Evolutionary conservation across 78 protist species (phyloP), one percentile per base, ranked within the genome.

Genomic region (Dictyostelium purpureum): DNA sequence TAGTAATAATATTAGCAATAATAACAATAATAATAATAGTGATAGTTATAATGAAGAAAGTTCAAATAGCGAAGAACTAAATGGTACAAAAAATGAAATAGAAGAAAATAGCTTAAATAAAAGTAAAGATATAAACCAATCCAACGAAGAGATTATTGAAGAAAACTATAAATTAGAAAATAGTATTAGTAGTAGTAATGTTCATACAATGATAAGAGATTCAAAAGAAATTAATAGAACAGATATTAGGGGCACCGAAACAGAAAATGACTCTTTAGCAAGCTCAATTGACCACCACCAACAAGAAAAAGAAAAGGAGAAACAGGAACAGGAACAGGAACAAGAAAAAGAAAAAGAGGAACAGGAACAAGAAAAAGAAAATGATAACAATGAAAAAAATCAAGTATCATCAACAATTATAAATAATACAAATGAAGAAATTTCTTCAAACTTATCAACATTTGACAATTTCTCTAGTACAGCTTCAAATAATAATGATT

Each of bases 371-470:
- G n/a, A 47, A 47, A 10, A 47, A 47, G 12, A 47, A 14, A 47
- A 47, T 47, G 52, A 3, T 47, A 49, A 49, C 16, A 49, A 49
- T 49, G n/a, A n/a, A n/a, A n/a, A n/a, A n/a, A n/a, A n/a, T n/a
- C n/a, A n/a, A n/a, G n/a, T n/a, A n/a, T n/a, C n/a, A n/a, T n/a
- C n/a, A n/a, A n/a, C n/a, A n/a, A n/a, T n/a, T n/a, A n/a, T n/a
- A n/a, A n/a, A n/a, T n/a, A n/a, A n/a, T n/a, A 69, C 76, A 40
- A 69, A 40, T 40, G 76, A 69, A 40, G 76, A 69, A 69, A 40
- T 40, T 38, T 69, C 76, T 38, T 69, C 76, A 69, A 40, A 45
- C 33, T n/a, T 67, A 38, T 67, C 76, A 40, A 69, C 76, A 11
- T 40, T 69, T 35, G 76, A 69, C 40, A 69, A 69, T 69, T 40